These are phyloP conservation scores for Yarrowia divulgata DNA, from an alignment of 805 yeast genomes.

Conservation along the genomic window DNA sequence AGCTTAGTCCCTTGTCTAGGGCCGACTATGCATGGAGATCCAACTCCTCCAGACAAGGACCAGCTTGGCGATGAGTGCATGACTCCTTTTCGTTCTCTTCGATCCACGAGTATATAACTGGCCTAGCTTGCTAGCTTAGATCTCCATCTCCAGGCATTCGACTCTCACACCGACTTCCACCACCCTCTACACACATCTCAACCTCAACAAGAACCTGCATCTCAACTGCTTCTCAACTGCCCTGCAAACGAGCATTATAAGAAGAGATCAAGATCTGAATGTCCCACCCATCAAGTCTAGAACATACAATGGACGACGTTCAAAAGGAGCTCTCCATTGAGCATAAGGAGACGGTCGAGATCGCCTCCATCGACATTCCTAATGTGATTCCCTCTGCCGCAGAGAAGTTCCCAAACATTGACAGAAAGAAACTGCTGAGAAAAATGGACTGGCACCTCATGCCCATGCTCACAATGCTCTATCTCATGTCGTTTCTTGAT, in stretches of 20 bases:
- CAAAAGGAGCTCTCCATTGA: background rate
- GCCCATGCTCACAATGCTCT: conserved; percentile 57
- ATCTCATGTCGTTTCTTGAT: conserved; percentile 60
- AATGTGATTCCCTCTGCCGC: background rate
- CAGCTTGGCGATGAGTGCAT: conserved; percentile 22
- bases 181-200: background rate
- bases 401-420: conserved; percentile 41
- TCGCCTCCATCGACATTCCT: conserved; percentile 7
- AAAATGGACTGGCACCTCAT: conserved; percentile 56
- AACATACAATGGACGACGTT: background rate
- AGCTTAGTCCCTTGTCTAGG: conserved; percentile 19
- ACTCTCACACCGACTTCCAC: no score
- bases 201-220: background rate
- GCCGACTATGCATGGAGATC: conserved; percentile 18
- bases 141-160: background rate
- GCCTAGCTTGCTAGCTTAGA: background rate
- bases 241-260: background rate
- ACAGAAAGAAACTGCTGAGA: conserved; percentile 45
- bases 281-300: background rate
- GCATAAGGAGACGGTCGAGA: conserved; percentile 24
- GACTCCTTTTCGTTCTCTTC: conserved; percentile 1
- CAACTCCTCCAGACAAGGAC: conserved; percentile 4
- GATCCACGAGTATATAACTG: conserved; percentile 5
- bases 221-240: conserved; percentile 6
- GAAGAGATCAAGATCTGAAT: background rate